Conservation (phyloP, 1,284 basidiomycete genomes). For the Paramarasmius palmivorus region DNA sequence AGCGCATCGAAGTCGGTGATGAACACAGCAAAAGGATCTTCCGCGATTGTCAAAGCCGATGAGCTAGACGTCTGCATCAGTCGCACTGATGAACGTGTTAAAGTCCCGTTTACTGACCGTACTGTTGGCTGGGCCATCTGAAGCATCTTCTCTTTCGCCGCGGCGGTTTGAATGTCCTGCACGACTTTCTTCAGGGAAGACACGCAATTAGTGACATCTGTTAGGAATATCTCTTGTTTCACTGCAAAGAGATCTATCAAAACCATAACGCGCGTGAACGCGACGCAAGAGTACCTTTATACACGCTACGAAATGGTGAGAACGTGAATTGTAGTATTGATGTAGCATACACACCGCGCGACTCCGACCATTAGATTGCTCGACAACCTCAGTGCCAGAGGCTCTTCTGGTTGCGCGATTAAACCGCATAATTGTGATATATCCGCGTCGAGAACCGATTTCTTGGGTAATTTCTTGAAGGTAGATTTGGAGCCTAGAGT, state of each 20-base stretch:
- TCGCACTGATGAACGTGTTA: not conserved
- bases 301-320: conserved; percentile 50
- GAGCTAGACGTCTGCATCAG: conserved; percentile 36
- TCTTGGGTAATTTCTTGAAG: conserved; percentile 80
- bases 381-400: conserved; percentile 80
- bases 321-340: not conserved
- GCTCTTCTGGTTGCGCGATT: conserved; percentile 81
- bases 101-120: conserved; percentile 41
- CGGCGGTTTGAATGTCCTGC: conserved; percentile 53
- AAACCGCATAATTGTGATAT: conserved; percentile 78
- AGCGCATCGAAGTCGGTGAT: conserved; percentile 68
- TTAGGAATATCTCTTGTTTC: conserved; percentile 79
- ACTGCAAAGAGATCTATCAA: conserved; percentile 41
- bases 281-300: conserved; percentile 54
- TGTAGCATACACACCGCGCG: conserved; percentile 62
- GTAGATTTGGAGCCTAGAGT: conserved; percentile 83
- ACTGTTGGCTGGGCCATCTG: conserved; percentile 71
- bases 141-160: conserved; percentile 46
- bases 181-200: conserved; percentile 73
- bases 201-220: conserved; percentile 79
- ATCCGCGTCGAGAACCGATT: conserved; percentile 78
- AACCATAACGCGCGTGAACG: not conserved
- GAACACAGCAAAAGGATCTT: conserved; percentile 53
- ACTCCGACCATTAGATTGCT: conserved; percentile 88
- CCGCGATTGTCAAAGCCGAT: conserved; percentile 57